Conservation (phyloP, 2,329 filamentous ascomycete genomes). For the Monilinia polystroma region DNA sequence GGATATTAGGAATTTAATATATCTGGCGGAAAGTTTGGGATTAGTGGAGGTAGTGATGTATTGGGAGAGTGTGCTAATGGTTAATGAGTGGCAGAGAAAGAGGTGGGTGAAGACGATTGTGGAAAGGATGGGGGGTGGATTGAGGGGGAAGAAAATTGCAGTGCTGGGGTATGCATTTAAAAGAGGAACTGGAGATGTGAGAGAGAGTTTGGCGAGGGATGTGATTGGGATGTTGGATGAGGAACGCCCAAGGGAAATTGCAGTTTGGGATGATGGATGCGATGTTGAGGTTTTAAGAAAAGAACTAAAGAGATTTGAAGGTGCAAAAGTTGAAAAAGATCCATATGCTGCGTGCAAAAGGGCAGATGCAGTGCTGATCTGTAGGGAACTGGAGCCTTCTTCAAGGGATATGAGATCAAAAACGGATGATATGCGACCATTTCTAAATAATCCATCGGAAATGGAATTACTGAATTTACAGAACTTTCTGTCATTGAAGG, state of each 20-base stretch:
- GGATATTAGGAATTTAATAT: slow-evolving; percentile 71
- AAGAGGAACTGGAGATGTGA: slow-evolving; percentile 73
- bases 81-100: slow-evolving; percentile 73
- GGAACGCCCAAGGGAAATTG: slow-evolving; percentile 62
- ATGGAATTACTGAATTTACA: neutral
- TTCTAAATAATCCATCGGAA: slow-evolving; percentile 15
- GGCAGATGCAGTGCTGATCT: slow-evolving; percentile 49
- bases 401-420: neutral
- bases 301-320: slow-evolving; percentile 41
- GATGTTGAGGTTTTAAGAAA: slow-evolving; percentile 43
- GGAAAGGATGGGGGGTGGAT: slow-evolving; percentile 64
- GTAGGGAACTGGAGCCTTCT: slow-evolving; percentile 51
- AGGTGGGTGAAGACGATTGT: slow-evolving; percentile 68
- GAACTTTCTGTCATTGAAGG: neutral
- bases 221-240: slow-evolving; percentile 65
- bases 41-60: slow-evolving; percentile 72
- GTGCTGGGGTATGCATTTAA: slow-evolving; percentile 78
- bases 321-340: slow-evolving; percentile 42
- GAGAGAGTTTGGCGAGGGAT: slow-evolving; percentile 68
- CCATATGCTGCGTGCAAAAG: slow-evolving; percentile 48
- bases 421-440: slow-evolving; percentile 32
- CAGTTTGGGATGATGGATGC: slow-evolving; percentile 64
- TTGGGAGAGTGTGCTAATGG: slow-evolving; percentile 70
- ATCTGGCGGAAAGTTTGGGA: slow-evolving; percentile 68
- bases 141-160: slow-evolving; percentile 68